Conservation (phyloP, 2,329 filamentous ascomycete genomes). For the Trichoderma sp. region DNA sequence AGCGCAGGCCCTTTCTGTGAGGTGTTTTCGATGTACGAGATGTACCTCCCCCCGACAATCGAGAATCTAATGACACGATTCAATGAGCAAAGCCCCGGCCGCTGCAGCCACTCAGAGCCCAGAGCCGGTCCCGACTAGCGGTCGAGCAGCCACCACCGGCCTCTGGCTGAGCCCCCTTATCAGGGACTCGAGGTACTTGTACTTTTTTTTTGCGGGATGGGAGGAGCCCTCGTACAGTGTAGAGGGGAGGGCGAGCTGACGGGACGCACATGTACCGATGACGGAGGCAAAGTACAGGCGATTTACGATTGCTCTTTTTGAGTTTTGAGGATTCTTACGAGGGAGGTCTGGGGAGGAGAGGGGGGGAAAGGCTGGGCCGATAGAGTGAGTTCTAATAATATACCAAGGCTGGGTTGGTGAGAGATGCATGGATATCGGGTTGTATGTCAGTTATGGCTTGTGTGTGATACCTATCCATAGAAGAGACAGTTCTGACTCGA, state of each 20-base stretch:
- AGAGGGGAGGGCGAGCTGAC: not conserved
- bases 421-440: no score
- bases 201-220: no score
- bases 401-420: no score
- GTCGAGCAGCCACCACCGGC: slow-evolving; percentile 24
- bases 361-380: not conserved
- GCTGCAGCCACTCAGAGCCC: slow-evolving; percentile 23
- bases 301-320: slow-evolving; percentile 1
- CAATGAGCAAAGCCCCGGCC: slow-evolving; percentile 25
- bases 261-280: no score
- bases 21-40: slow-evolving; percentile 19
- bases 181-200: slow-evolving; percentile 18
- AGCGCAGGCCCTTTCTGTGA: not conserved
- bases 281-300: no score
- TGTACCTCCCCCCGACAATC: slow-evolving; percentile 7
- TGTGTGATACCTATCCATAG: no score
- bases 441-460: no score
- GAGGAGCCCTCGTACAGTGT: not conserved
- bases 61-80: slow-evolving; percentile 24
- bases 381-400: no score
- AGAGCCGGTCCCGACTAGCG: slow-evolving; percentile 15
- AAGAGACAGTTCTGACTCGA: not conserved
- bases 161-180: slow-evolving; percentile 24
- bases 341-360: not conserved
- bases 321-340: no score